Evolutionary conservation across 192 early-diverging fungal genomes (phyloP).

Genomic region (Borealophlyctis nickersoniae): DNA sequence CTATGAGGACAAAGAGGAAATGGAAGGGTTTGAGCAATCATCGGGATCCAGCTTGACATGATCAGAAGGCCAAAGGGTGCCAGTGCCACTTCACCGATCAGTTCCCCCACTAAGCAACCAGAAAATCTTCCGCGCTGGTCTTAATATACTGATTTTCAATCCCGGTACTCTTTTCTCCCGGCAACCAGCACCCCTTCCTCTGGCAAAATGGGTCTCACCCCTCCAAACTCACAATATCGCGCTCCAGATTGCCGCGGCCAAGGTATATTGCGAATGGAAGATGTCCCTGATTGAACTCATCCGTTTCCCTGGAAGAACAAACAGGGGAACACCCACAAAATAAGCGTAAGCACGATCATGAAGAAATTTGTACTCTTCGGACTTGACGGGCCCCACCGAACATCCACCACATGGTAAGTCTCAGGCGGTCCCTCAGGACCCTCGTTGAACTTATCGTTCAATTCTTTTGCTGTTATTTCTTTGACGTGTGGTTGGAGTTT

Average conservation of each 20-base stretch:
- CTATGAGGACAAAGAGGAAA: constrained; percentile 15
- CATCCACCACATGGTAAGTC: constrained; percentile 44
- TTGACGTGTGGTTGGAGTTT: constrained; percentile 29
- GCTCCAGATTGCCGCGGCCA: constrained; percentile 47
- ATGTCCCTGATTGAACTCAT: constrained; percentile 51
- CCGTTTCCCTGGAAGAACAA: constrained; percentile 35
- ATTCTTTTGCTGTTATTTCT: constrained; percentile 27
- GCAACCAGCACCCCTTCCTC: too few relatives aligned
- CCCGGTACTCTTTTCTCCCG: too few relatives aligned
- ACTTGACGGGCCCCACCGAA: constrained; percentile 30
- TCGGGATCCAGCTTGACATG: background rate
- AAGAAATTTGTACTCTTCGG: background rate
- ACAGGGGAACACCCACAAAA: background rate
- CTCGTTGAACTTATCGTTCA: constrained; percentile 27
- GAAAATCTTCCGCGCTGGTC: too few relatives aligned
- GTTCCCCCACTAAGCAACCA: too few relatives aligned
- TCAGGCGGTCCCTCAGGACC: constrained; percentile 29
- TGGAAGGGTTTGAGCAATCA: background rate
- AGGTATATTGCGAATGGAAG: constrained; percentile 54
- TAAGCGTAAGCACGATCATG: background rate
- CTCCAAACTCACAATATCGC: constrained; percentile 48
- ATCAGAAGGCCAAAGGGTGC: too few relatives aligned
- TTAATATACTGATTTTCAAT: too few relatives aligned
- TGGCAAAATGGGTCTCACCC: too few relatives aligned
- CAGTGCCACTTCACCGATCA: too few relatives aligned